These are phyloP conservation scores for Hyaloscypha finlandica DNA, from an alignment of 495 filamentous ascomycete species.

Conservation along the genomic window DNA sequence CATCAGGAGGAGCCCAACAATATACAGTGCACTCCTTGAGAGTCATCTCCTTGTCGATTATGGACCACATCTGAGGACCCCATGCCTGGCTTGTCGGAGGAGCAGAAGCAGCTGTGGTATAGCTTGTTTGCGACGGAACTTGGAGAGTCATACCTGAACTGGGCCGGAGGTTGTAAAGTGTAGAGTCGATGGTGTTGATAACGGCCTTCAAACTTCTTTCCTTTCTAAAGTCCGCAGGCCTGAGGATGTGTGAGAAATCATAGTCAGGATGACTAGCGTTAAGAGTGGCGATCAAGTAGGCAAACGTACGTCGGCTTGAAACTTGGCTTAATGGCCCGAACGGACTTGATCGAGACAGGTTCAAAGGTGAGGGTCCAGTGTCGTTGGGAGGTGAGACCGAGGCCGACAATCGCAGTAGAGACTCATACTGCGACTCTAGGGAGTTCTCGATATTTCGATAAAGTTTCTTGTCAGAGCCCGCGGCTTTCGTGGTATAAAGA, in stretches of 20 bases:
- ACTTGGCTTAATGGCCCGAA: slow-evolving; percentile 88
- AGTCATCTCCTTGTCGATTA: slow-evolving; percentile 90
- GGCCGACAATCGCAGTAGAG: slow-evolving; percentile 76
- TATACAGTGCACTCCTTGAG: slow-evolving; percentile 84
- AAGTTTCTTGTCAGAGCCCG: slow-evolving; percentile 86
- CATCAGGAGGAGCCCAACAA: slow-evolving; percentile 81
- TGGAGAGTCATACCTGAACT: slow-evolving; percentile 33
- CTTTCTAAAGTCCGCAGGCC: slow-evolving; percentile 82
- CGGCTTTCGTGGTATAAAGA: slow-evolving; percentile 95
- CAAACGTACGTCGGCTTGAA: slow-evolving; percentile 86
- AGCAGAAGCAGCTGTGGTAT: slow-evolving; percentile 44
- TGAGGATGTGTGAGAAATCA: slow-evolving; percentile 89
- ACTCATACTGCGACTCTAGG: slow-evolving; percentile 86
- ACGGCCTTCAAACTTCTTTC: slow-evolving; percentile 73
- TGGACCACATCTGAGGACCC: slow-evolving; percentile 85
- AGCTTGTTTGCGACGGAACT: slow-evolving; percentile 36
- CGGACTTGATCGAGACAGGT: slow-evolving; percentile 80
- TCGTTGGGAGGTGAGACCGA: slow-evolving; percentile 78
- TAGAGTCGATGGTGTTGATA: slow-evolving; percentile 81
- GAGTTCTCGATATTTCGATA: slow-evolving; percentile 92
- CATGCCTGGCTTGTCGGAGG: slow-evolving; percentile 58
- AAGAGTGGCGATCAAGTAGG: slow-evolving; percentile 95
- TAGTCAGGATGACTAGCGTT: slow-evolving; percentile 98
- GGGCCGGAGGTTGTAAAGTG: slow-evolving; percentile 80
- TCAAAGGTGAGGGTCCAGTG: slow-evolving; percentile 58